A percentile compares a stretch with the other conserved stretches of the same genome.
Conservation (phyloP, 169 alveolate species). For the Theileria annulata region DNA sequence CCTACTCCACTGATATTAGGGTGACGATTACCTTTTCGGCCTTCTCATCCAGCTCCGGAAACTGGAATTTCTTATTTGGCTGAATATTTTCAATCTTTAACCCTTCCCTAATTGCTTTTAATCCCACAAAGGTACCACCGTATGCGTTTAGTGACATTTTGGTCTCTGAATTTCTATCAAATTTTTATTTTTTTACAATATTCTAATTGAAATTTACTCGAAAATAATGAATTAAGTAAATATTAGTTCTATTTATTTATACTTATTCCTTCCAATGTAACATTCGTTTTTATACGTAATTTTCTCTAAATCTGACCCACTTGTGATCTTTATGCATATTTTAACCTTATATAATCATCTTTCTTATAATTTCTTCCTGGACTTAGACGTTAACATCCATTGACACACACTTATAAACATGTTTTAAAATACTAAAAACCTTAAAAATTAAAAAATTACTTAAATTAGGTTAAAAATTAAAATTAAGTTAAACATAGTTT, state of each 20-base stretch:
- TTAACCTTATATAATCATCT: no score
- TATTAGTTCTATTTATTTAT: constrained; percentile 1
- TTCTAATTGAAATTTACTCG: not conserved
- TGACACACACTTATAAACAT: not conserved
- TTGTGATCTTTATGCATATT: not conserved
- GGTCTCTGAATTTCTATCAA: not conserved
- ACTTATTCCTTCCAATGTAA: not conserved
- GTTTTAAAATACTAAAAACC: not conserved
- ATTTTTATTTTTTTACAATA: not conserved
- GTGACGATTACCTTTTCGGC: constrained; percentile 45
- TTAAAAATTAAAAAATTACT: not conserved
- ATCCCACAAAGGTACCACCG: constrained; percentile 68
- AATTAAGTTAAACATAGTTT: not conserved
- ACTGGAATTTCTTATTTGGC: not conserved
- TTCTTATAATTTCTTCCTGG: not conserved
- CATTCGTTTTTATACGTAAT: not conserved
- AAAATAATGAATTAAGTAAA: not conserved
- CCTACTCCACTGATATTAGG: constrained; percentile 40
- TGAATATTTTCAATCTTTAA: not conserved
- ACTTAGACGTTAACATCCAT: not conserved
- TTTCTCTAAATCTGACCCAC: not conserved
- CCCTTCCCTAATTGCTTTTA: constrained; percentile 51
- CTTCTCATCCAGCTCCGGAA: constrained; percentile 5
- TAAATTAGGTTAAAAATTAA: not conserved
- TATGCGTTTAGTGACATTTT: constrained; percentile 46